A percentile compares a stretch with the other conserved stretches of the same genome.
Conservation (phyloP, 208 protist genomes). For the Crithidia thermophila region DNA sequence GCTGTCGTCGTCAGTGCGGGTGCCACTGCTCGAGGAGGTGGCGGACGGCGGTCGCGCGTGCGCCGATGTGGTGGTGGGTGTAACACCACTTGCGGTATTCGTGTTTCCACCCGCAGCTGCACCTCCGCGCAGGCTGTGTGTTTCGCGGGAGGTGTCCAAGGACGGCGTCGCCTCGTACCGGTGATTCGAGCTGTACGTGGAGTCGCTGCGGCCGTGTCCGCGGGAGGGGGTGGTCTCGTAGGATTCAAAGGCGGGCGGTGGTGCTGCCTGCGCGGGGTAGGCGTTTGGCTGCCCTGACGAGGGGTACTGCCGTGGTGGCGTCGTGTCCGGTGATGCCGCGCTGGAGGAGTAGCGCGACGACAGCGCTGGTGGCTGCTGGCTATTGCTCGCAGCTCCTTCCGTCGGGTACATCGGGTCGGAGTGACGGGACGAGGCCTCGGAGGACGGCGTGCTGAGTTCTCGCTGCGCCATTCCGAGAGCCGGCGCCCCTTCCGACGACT, state of each 20-base stretch:
- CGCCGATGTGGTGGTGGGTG: background rate
- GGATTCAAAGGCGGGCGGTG: background rate
- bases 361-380: background rate
- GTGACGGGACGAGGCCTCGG: constrained; percentile 5
- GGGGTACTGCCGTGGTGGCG: background rate
- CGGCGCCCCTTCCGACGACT: background rate
- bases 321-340: background rate
- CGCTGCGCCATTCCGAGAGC: background rate
- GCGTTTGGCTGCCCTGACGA: no score
- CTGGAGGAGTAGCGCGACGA: background rate
- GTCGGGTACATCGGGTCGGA: constrained; percentile 13
- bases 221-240: background rate
- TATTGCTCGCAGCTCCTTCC: no score
- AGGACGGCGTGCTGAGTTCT: constrained; percentile 1
- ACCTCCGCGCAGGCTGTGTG: no score
- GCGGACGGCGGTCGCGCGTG: background rate
- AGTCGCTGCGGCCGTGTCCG: background rate
- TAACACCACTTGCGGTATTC: background rate
- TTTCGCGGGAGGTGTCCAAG: background rate
- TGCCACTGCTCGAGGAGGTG: background rate
- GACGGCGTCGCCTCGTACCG: background rate
- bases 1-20: background rate
- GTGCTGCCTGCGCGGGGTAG: background rate
- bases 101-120: background rate
- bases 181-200: background rate